phyloP scores from a whole-genome alignment of 2,329 filamentous ascomycete species.

The Ceratocystis cacaofunesta region DNA sequence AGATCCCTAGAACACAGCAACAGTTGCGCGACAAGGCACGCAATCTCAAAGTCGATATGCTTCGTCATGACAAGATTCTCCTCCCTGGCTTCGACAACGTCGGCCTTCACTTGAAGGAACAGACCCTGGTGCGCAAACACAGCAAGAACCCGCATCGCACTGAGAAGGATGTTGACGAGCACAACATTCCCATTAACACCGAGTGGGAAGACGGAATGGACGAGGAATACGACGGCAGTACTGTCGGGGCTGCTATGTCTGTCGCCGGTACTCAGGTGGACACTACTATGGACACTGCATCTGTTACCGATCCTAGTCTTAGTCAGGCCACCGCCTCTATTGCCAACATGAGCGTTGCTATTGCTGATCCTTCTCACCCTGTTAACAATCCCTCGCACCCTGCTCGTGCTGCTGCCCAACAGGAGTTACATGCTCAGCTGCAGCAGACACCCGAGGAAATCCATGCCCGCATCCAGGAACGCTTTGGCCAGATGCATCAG shows the following conservation, averaged over 20 bases:
- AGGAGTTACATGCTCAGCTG: conserved; percentile 11
- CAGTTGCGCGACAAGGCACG: conserved; percentile 44
- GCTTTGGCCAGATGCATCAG: conserved; percentile 14
- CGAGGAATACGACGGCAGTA: conserved; percentile 12
- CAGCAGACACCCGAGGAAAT: conserved; percentile 12
- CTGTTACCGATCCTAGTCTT: conserved; percentile 14
- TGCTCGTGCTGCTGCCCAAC: conserved; percentile 7
- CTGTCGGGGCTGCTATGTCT: not conserved
- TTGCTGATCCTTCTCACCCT: conserved; percentile 8
- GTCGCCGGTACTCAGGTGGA: not conserved
- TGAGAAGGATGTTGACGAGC: conserved; percentile 32
- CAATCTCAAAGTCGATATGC: conserved; percentile 38
- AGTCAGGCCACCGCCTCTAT: conserved; percentile 12
- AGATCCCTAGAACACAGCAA: conserved; percentile 35
- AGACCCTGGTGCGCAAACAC: conserved; percentile 25
- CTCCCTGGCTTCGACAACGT: conserved; percentile 37
- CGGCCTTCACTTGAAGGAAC: conserved; percentile 36
- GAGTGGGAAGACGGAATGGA: conserved; percentile 16
- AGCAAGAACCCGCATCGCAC: conserved; percentile 36
- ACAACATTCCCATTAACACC: conserved; percentile 29
- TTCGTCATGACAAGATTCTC: conserved; percentile 31
- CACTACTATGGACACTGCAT: conserved; percentile 8
- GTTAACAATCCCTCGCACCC: conserved; percentile 7
- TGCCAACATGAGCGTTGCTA: conserved; percentile 2
- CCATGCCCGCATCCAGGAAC: conserved; percentile 12